Evolutionary conservation across 495 filamentous ascomycete species (phyloP).

Genomic region (Xylaria telfairii): DNA sequence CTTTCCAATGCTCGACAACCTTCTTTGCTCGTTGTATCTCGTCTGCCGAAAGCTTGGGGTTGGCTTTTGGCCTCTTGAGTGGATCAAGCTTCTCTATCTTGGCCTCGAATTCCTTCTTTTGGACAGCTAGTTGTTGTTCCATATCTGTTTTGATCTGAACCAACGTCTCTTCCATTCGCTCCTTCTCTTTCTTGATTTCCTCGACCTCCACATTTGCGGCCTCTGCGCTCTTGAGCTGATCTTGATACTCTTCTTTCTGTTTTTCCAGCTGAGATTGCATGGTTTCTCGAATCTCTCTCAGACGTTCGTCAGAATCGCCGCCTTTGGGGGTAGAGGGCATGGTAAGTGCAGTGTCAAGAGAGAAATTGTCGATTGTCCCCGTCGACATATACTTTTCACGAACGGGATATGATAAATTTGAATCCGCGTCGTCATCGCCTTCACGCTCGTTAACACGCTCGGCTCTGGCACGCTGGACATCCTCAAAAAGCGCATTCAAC

Average conservation of each 20-base stretch:
- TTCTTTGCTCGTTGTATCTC: conserved; percentile 73
- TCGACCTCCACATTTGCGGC: conserved; percentile 79
- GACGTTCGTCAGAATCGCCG: conserved; percentile 72
- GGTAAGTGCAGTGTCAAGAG: conserved; percentile 90
- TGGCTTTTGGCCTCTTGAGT: conserved; percentile 55
- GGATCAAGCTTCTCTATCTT: conserved; percentile 58
- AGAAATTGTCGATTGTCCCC: conserved; percentile 95
- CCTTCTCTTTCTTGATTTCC: conserved; percentile 84
- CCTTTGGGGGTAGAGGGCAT: conserved; percentile 90
- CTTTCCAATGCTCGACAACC: conserved; percentile 76
- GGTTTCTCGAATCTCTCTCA: conserved; percentile 78
- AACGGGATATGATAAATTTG: conserved; percentile 82
- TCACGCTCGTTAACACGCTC: conserved; percentile 78
- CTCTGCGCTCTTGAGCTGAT: conserved; percentile 79
- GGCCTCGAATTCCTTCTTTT: conserved; percentile 77
- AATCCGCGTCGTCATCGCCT: conserved; percentile 87
- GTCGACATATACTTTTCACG: conserved; percentile 97
- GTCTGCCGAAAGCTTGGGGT: conserved; percentile 68
- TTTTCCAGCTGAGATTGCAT: conserved; percentile 89
- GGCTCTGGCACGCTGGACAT: conserved; percentile 86
- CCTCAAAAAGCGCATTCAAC: conserved; percentile 91
- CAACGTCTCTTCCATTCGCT: conserved; percentile 84
- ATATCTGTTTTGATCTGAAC: conserved; percentile 82
- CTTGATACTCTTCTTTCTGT: conserved; percentile 84
- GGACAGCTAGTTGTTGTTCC: conserved; percentile 75